These are phyloP conservation scores for Pythium vanterpoolii DNA, from an alignment of 352 stramenopile genomes.

Conservation along the genomic window DNA sequence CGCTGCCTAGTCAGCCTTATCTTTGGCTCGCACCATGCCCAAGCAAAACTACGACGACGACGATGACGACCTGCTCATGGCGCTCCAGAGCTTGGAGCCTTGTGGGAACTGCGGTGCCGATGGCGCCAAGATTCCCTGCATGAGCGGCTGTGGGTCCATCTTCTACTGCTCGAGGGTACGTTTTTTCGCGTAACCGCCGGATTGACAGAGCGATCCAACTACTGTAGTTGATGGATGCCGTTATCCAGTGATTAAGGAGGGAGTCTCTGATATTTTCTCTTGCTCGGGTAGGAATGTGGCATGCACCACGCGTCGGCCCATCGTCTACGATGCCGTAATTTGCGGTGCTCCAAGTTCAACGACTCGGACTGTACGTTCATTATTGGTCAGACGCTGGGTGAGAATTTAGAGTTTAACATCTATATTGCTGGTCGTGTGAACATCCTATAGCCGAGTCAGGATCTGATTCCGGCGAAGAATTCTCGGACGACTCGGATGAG, in stretches of 20 bases:
- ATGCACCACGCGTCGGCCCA: conserved; percentile 88
- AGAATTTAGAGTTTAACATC: too few species aligned
- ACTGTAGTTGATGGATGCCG: background rate
- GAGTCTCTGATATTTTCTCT: conserved; percentile 2
- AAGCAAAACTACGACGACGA: conserved; percentile 85
- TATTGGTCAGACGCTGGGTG: background rate
- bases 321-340: conserved; percentile 79
- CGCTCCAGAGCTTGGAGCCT: conserved; percentile 83
- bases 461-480: conserved; percentile 54
- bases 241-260: background rate
- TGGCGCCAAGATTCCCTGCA: conserved; percentile 82
- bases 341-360: conserved; percentile 88
- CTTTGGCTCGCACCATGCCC: conserved; percentile 20
- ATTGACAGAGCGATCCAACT: background rate
- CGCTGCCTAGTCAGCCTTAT: background rate
- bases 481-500: conserved; percentile 58
- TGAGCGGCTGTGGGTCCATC: conserved; percentile 83
- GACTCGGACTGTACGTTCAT: conserved; percentile 78
- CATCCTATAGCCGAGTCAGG: conserved; percentile 60
- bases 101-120: conserved; percentile 81
- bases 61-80: conserved; percentile 83
- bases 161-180: conserved; percentile 85
- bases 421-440: background rate
- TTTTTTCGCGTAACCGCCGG: background rate
- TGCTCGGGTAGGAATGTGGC: conserved; percentile 64